Conservation (phyloP, 176 grass and related monocot genomes). For the Zea luxurians region DNA sequence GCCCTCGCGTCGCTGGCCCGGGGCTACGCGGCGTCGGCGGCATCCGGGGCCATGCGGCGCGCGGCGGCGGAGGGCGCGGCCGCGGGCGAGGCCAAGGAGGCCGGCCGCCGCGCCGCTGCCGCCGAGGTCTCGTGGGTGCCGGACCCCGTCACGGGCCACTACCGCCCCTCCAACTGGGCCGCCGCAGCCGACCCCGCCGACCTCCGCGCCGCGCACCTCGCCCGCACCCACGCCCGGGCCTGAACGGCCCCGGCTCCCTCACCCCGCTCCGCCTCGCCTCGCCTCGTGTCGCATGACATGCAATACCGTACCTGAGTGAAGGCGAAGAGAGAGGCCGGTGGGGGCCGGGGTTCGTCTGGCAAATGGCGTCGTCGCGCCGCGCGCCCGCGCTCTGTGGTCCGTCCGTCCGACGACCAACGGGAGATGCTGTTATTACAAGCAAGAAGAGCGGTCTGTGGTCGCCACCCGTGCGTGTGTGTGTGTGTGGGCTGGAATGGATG, state of each 20-base stretch:
- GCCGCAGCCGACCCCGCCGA: slow-evolving; percentile 58
- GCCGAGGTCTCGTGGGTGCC: slow-evolving; percentile 54
- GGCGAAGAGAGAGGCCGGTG: too few species aligned
- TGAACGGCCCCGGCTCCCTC: not conserved
- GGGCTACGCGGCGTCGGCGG: slow-evolving; percentile 51
- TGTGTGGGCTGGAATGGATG: too few species aligned
- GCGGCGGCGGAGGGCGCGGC: slow-evolving; percentile 32
- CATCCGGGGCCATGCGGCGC: slow-evolving; percentile 38
- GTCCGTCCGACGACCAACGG: too few species aligned
- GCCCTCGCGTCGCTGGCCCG: slow-evolving; percentile 33
- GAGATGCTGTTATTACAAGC: too few species aligned
- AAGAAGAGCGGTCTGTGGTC: too few species aligned
- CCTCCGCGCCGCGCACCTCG: slow-evolving; percentile 62
- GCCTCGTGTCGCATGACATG: not conserved
- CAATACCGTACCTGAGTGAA: not conserved
- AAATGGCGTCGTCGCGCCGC: too few species aligned
- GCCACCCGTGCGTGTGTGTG: too few species aligned
- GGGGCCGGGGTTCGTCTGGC: too few species aligned
- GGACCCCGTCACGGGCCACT: slow-evolving; percentile 69
- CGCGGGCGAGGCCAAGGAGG: slow-evolving; percentile 35
- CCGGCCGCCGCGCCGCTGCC: slow-evolving; percentile 1
- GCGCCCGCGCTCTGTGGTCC: too few species aligned
- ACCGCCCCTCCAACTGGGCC: slow-evolving; percentile 50
- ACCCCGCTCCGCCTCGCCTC: not conserved
- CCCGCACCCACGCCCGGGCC: slow-evolving; percentile 35